A percentile compares a stretch with the other conserved stretches of the same genome.
Evolutionary conservation across 116 monocot genomes (phyloP).

Genomic region (Trichopus zeylanicus): DNA sequence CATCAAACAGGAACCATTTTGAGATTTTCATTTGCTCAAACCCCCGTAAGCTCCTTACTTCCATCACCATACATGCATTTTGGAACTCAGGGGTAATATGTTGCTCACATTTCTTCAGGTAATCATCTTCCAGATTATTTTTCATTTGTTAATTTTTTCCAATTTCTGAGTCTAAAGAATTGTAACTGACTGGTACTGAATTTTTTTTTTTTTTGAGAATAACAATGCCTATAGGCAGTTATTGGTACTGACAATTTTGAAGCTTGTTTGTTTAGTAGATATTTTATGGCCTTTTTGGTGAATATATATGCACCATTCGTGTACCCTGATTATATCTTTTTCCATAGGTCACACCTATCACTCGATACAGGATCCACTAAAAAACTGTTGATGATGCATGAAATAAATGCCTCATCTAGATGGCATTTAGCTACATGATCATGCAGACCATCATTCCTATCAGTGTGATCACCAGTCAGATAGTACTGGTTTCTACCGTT

Average conservation of each 20-base stretch:
- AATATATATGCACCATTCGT: too few relatives aligned
- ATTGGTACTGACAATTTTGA: too few relatives aligned
- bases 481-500: background rate
- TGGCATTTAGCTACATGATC: too few relatives aligned
- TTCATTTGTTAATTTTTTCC: background rate
- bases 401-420: background rate
- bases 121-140: background rate
- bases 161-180: background rate
- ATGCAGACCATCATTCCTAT: too few relatives aligned
- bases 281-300: too few relatives aligned
- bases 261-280: too few relatives aligned
- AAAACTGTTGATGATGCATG: too few relatives aligned
- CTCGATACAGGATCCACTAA: background rate
- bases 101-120: conserved; percentile 91
- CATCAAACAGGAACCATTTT: conserved; percentile 50
- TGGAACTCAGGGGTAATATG: conserved; percentile 92
- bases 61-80: conserved; percentile 82
- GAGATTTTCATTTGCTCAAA: conserved; percentile 89
- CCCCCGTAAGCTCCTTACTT: conserved; percentile 90
- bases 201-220: too few relatives aligned
- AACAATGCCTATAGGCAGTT: too few relatives aligned
- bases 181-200: background rate
- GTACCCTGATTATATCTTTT: too few relatives aligned
- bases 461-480: background rate
- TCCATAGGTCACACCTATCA: too few relatives aligned